A percentile compares a stretch with the other conserved stretches of the same genome.
Evolutionary conservation across 2,329 filamentous ascomycete species (phyloP).

Genomic region (Epichloe sylvatica): DNA sequence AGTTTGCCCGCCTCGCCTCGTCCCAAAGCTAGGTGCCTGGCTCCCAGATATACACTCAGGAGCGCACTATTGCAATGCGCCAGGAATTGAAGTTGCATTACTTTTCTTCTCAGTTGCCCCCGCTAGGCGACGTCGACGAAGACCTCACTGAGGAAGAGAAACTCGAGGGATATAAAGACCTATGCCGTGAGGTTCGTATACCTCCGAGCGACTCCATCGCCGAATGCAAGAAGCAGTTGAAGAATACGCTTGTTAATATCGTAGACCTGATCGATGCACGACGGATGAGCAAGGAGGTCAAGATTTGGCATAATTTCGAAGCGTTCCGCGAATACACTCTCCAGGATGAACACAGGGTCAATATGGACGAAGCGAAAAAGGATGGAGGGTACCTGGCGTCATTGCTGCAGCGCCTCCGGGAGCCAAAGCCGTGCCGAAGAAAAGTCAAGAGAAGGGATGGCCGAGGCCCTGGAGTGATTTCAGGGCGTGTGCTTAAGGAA

Average conservation of each 20-base stretch:
- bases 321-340: slow-evolving; percentile 15
- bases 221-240: slow-evolving; percentile 13
- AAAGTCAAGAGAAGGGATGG: too few relatives aligned
- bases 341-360: slow-evolving; percentile 9
- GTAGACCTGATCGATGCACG: slow-evolving; percentile 18
- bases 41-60: slow-evolving; percentile 13
- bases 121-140: not conserved
- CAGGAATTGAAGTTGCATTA: slow-evolving; percentile 17
- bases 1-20: slow-evolving; percentile 18
- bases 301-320: slow-evolving; percentile 16
- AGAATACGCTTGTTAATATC: slow-evolving; percentile 18
- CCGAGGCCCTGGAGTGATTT: too few relatives aligned
- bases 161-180: slow-evolving; percentile 14
- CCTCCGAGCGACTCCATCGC: slow-evolving; percentile 5
- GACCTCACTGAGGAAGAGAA: slow-evolving; percentile 8
- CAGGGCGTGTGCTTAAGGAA: too few relatives aligned
- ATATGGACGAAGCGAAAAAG: slow-evolving; percentile 12
- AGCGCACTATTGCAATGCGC: slow-evolving; percentile 19
- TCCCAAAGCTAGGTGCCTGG: slow-evolving; percentile 18
- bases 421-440: too few relatives aligned
- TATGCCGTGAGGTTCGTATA: slow-evolving; percentile 17
- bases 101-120: slow-evolving; percentile 13
- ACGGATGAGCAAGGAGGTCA: slow-evolving; percentile 11
- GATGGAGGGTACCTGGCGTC: slow-evolving; percentile 11
- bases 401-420: slow-evolving; percentile 9